Base-by-base conservation (phyloP, 2,329 filamentous ascomycete genomes). In the Exophiala lecanii-corni region DNA sequence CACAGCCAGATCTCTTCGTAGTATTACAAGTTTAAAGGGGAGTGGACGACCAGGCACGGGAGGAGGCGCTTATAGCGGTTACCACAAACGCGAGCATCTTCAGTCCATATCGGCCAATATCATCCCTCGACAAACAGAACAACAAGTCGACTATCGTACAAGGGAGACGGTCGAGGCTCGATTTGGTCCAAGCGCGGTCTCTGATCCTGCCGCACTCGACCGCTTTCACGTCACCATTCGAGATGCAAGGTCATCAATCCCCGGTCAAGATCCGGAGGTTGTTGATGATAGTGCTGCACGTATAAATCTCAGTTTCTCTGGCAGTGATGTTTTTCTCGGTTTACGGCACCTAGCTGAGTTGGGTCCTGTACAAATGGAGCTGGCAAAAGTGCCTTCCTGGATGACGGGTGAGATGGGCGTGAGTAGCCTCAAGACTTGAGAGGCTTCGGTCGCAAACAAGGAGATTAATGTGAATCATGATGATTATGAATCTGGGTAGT, bases 391-490 rank as follows among this genome's bases (percentile, higher is more conserved):
- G 84, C 88, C 89, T 0, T 84, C 84, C 0, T 94, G 88, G 87
- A 83, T 94, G 82, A 92, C 87, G 1, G 89, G 88, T 2, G 88
- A 94, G 57, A 84, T 88, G 33, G 84, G 82, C 1, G 80, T 92
- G 4, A 92, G 85, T 40, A 73, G 81, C 26, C 84, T 86, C 1
- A 74, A 79, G 19, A 79, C 94, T 3, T 45, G 35, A 44, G 5
- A 32, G n/a, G n/a, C n/a, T n/a, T n/a, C n/a, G n/a, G n/a, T n/a
- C n/a, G n/a, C n/a, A n/a, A n/a, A n/a, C n/a, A n/a, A n/a, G n/a
- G n/a, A n/a, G n/a, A n/a, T n/a, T n/a, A n/a, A n/a, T n/a, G n/a
- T n/a, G n/a, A n/a, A n/a, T n/a, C n/a, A n/a, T n/a, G n/a, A n/a
- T n/a, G n/a, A n/a, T n/a, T n/a, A n/a, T n/a, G n/a, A n/a, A n/a